Percentiles rank a stretch among this genome's conserved stretches.
Conservation (phyloP, 768 basidiomycete species). For the Termitomyces sp. region DNA sequence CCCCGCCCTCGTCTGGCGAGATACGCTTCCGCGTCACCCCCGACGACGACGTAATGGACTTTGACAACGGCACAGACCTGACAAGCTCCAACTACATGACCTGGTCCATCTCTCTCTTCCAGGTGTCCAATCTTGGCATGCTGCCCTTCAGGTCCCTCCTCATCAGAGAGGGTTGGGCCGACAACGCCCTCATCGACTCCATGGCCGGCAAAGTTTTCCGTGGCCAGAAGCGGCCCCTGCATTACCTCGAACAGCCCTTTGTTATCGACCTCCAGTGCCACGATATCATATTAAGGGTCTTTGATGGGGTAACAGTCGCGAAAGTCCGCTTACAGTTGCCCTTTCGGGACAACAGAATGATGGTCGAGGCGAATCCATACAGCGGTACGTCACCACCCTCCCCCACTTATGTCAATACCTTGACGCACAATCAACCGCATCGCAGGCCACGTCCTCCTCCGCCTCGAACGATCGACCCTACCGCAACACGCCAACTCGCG, state of each 20-base stretch:
- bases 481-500: background rate
- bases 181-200: background rate
- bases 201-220: background rate
- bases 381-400: background rate
- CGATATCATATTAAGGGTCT: too few relatives aligned
- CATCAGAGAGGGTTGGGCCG: background rate
- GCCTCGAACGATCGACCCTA: conserved; percentile 4
- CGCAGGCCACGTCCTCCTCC: conserved; percentile 1
- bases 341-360: background rate
- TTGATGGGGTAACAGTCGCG: background rate
- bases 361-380: background rate
- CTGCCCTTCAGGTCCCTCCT: background rate
- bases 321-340: background rate
- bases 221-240: background rate
- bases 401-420: too few relatives aligned
- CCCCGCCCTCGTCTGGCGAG: background rate
- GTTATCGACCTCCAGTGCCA: background rate
- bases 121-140: background rate
- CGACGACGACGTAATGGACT: background rate
- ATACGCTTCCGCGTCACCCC: conserved; percentile 6
- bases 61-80: background rate
- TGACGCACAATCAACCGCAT: background rate
- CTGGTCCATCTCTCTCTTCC: background rate
- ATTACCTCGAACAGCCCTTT: conserved; percentile 6
- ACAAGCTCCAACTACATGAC: background rate